A percentile compares a stretch with the other conserved stretches of the same genome.
These are phyloP conservation scores for Ambrosia trifida DNA, from an alignment of 129 eudicot species.

Conservation along the genomic window DNA sequence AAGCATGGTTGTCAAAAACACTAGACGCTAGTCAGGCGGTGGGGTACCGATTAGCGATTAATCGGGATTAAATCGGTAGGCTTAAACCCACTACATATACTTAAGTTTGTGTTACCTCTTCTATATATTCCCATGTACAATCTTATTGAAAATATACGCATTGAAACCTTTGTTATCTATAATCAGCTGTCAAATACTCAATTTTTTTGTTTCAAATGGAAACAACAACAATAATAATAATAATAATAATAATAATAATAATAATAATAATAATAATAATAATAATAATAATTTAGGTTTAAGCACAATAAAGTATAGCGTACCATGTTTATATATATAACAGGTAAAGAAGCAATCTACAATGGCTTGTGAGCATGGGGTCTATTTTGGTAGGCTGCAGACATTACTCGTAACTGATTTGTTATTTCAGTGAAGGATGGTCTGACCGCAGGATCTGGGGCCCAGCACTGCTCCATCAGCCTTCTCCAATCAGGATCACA, in stretches of 20 bases:
- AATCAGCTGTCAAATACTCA: slow-evolving; percentile 8
- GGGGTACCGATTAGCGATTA: too few relatives aligned
- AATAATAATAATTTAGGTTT: slow-evolving; percentile 23
- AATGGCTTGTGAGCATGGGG: slow-evolving; percentile 49
- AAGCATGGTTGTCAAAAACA: too few relatives aligned
- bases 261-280: slow-evolving; percentile 6
- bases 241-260: slow-evolving; percentile 1
- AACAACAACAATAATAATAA: slow-evolving; percentile 11
- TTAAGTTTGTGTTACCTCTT: neutral
- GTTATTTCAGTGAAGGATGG: slow-evolving; percentile 90
- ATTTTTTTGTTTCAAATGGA: neutral
- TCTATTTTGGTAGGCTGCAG: slow-evolving; percentile 64
- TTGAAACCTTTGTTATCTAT: neutral
- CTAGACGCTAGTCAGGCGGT: too few relatives aligned
- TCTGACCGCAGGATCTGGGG: slow-evolving; percentile 75
- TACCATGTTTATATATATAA: slow-evolving; percentile 35
- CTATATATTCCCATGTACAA: neutral
- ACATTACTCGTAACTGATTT: slow-evolving; percentile 66
- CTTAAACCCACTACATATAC: neutral
- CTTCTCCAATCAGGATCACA: slow-evolving; percentile 89
- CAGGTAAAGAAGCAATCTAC: slow-evolving; percentile 11
- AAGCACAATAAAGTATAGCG: slow-evolving; percentile 32
- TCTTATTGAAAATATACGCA: neutral
- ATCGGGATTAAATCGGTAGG: too few relatives aligned
- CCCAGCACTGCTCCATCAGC: slow-evolving; percentile 94